Evolutionary conservation across 139 green algal genomes (phyloP).

Genomic region (Closterium sp.): DNA sequence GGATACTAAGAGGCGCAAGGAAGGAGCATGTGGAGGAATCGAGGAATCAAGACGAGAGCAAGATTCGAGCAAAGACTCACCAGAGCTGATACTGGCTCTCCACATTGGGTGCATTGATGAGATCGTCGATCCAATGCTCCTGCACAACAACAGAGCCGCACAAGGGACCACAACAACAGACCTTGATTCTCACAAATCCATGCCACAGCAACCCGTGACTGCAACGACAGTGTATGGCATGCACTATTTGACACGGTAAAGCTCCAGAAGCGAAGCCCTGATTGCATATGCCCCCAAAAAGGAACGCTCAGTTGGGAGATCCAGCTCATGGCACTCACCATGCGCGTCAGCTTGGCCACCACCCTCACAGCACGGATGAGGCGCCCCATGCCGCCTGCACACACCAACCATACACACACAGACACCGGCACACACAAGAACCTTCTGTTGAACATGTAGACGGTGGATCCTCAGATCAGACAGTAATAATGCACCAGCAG

Average conservation of each 20-base stretch:
- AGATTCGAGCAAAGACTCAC: constrained; percentile 54
- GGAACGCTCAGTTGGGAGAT: neutral
- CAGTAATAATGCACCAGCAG: neutral
- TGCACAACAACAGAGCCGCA: neutral
- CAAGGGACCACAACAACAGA: too few species aligned
- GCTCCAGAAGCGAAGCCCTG: too few species aligned
- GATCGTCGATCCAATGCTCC: constrained; percentile 53
- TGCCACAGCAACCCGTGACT: neutral
- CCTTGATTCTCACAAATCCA: neutral
- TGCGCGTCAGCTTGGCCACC: constrained; percentile 44
- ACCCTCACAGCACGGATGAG: constrained; percentile 32
- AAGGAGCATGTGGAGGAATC: neutral
- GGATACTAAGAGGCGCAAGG: neutral
- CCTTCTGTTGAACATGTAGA: neutral
- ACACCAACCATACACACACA: constrained; percentile 7
- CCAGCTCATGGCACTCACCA: neutral
- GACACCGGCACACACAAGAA: neutral
- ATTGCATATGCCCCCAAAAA: too few species aligned
- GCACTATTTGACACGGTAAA: too few species aligned
- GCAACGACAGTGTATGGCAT: neutral
- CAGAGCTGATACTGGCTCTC: constrained; percentile 73
- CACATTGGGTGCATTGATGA: constrained; percentile 78
- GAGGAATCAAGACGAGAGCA: neutral
- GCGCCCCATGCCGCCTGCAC: constrained; percentile 86
- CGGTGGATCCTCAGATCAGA: neutral